phyloP scores from a whole-genome alignment of 208 protist species.

The Polymyxa betae region DNA sequence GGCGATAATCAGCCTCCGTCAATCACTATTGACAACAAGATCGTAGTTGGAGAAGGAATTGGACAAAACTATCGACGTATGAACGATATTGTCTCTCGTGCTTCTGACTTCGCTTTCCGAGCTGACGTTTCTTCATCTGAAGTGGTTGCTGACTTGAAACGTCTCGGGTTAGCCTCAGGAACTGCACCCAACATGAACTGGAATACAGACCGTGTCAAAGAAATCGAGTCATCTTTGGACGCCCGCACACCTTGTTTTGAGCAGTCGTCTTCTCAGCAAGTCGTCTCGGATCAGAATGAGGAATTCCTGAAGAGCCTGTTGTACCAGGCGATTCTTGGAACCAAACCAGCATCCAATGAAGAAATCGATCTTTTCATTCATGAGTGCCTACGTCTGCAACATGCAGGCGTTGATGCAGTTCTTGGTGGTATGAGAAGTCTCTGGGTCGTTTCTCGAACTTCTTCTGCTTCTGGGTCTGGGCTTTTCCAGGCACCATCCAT shows the following conservation, averaged over 20 bases:
- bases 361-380: constrained; percentile 33
- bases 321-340: neutral
- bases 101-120: too few relatives aligned
- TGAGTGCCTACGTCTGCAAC: constrained; percentile 34
- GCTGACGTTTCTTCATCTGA: too few relatives aligned
- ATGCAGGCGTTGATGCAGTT: neutral
- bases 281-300: neutral
- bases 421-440: constrained; percentile 23
- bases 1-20: too few relatives aligned
- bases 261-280: neutral
- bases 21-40: too few relatives aligned
- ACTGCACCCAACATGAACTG: too few relatives aligned
- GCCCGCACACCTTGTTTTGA: neutral
- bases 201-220: too few relatives aligned
- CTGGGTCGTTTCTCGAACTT: neutral
- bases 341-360: neutral
- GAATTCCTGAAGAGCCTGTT: constrained; percentile 34
- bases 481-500: neutral
- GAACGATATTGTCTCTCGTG: too few relatives aligned
- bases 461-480: neutral
- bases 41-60: too few relatives aligned
- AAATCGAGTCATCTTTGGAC: neutral
- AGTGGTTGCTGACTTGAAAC: too few relatives aligned
- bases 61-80: too few relatives aligned
- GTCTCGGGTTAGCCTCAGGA: too few relatives aligned